phyloP scores from a whole-genome alignment of 441 rosid genomes.

The Pelargonium myrrhifolium region DNA sequence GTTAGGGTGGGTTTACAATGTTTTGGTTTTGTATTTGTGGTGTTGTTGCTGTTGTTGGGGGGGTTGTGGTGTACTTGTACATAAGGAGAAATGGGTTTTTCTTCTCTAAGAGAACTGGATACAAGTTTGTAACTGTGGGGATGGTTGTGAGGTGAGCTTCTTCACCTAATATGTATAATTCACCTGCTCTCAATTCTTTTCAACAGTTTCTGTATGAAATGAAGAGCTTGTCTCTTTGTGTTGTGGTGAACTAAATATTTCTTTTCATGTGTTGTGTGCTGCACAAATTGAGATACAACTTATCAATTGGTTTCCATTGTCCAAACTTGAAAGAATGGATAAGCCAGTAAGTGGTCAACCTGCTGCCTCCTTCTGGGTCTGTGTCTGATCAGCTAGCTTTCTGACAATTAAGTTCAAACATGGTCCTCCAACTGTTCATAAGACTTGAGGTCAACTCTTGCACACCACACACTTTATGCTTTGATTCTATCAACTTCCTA shows the following conservation, averaged over 20 bases:
- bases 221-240: background rate
- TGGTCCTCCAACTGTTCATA: too few species aligned
- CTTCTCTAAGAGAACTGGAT: slow-evolving; percentile 20
- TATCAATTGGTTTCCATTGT: too few species aligned
- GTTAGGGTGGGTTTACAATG: slow-evolving; percentile 25
- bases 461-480: too few species aligned
- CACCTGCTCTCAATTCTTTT: slow-evolving; percentile 22
- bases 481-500: too few species aligned
- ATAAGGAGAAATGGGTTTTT: slow-evolving; percentile 30
- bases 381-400: too few species aligned
- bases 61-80: slow-evolving; percentile 29
- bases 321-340: too few species aligned
- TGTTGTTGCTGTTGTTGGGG: slow-evolving; percentile 29
- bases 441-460: too few species aligned
- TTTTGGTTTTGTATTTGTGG: slow-evolving; percentile 20
- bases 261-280: too few species aligned
- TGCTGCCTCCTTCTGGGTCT: too few species aligned
- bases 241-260: background rate
- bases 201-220: slow-evolving; percentile 17
- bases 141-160: slow-evolving; percentile 26
- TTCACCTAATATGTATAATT: slow-evolving; percentile 22
- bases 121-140: slow-evolving; percentile 37
- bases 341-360: too few species aligned
- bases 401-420: too few species aligned
- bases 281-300: background rate